A percentile compares a stretch with the other conserved stretches of the same genome.
Conservation (phyloP, 108 stramenopile genomes). For the Tribonema minus region DNA sequence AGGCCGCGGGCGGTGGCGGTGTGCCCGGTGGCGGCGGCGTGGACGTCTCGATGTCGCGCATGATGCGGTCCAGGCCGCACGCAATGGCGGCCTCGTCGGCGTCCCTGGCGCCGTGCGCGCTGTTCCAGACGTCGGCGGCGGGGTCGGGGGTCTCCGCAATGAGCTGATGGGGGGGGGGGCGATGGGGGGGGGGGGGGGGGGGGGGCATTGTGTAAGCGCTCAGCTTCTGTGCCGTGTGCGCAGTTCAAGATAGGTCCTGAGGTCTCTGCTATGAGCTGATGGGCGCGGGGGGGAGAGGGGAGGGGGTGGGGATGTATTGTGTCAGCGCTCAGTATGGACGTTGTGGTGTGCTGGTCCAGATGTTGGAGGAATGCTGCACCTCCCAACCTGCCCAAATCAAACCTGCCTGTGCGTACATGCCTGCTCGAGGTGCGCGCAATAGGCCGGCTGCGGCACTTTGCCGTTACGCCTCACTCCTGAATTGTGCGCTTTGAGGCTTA, state of each 20-base stretch:
- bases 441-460: constrained; percentile 39
- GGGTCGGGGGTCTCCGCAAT: not conserved
- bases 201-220: no score
- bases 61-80: constrained; percentile 39
- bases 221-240: no score
- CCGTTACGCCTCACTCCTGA: no score
- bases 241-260: not conserved
- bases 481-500: no score
- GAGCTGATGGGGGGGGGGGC: not conserved
- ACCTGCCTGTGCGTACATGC: no score
- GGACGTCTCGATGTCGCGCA: constrained; percentile 19
- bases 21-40: no score
- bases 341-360: no score
- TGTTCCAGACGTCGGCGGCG: not conserved
- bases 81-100: not conserved
- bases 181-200: not conserved
- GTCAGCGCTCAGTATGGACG: no score
- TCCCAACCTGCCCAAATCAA: no score
- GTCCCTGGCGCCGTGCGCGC: not conserved
- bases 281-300: not conserved
- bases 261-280: not conserved
- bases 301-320: no score
- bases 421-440: constrained; percentile 40
- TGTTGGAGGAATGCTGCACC: no score
- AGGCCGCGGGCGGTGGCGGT: no score